Evolutionary conservation across 192 early-diverging fungal genomes (phyloP), one percentile per base, ranked within the genome.

Genomic region (Coemansia sp.): DNA sequence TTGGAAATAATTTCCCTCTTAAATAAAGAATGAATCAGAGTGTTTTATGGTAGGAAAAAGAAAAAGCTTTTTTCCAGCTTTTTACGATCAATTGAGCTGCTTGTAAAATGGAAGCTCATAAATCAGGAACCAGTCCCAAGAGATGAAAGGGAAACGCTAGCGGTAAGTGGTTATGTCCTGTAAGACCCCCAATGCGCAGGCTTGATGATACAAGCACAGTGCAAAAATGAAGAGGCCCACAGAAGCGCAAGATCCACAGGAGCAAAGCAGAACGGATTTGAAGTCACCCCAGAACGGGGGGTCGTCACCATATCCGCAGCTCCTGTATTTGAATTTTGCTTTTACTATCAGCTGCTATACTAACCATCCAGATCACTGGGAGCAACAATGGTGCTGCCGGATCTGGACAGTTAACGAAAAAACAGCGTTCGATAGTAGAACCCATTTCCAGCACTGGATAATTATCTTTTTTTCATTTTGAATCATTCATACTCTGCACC

Each of bases 331-430:
- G 21, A 26, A 23, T 23, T 16, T n/a, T 16, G 57, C 39, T 59
- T 32, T 32, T 59, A 38, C 57, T 59, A 18, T 59, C 16, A 18
- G 57, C 57, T 41, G 57, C 12, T 39, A 40, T 59, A 59, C 57
- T 59, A 59, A 59, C 57, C 38, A 16, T 19, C 8, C 57, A 59
- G 26, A 16, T 18, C 57, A 59, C 42, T 41, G 39, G n/a, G 8
- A 11, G n/a, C 12, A 48, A 38, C 52, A 54, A 54, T 23, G 3
- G 19, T 11, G 52, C 26, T 39, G 57, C 37, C 32, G 32, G 57
- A 41, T 15, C 11, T 59, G 57, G 21, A 41, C 57, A 16, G 57
- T 19, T 59, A 41, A 41, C 57, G 57, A 59, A 59, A 41, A 59
- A 39, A 41, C 57, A 59, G 57, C 57, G 37, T 26, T 26, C 3